Evolutionary conservation across 2,329 filamentous ascomycete genomes (phyloP).

Genomic region (Cladophialophora bantiana): DNA sequence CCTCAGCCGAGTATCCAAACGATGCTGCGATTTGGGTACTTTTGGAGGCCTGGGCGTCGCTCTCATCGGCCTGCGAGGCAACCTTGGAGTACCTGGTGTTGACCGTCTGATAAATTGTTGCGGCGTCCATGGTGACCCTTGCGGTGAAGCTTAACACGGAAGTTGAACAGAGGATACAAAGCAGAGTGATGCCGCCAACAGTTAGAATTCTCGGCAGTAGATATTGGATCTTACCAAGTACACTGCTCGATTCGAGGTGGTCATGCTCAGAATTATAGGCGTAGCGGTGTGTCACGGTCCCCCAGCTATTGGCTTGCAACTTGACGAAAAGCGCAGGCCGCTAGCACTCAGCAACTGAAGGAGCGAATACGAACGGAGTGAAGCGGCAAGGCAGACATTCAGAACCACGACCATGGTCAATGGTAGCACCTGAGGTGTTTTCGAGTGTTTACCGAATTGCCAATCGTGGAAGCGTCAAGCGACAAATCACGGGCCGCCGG

Average conservation of each 20-base stretch:
- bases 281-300: not conserved
- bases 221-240: not conserved
- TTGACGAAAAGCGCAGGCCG: not conserved
- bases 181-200: not conserved
- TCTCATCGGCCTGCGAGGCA: not conserved
- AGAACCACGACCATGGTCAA: not conserved
- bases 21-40: slow-evolving; percentile 52
- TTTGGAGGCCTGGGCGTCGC: slow-evolving; percentile 3
- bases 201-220: not conserved
- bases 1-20: slow-evolving; percentile 61
- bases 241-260: not conserved
- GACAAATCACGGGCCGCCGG: not conserved
- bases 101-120: slow-evolving; percentile 20
- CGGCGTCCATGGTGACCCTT: slow-evolving; percentile 16
- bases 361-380: not conserved
- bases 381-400: not conserved
- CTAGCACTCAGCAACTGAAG: not conserved
- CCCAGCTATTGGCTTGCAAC: not conserved
- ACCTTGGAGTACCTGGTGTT: slow-evolving; percentile 22
- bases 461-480: not conserved
- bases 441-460: too few relatives aligned
- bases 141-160: not conserved
- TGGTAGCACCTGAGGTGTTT: too few relatives aligned
- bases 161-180: not conserved
- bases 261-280: not conserved